These are phyloP conservation scores for Metschnikowia anglica DNA, from an alignment of 805 yeast species.

Conservation along the genomic window DNA sequence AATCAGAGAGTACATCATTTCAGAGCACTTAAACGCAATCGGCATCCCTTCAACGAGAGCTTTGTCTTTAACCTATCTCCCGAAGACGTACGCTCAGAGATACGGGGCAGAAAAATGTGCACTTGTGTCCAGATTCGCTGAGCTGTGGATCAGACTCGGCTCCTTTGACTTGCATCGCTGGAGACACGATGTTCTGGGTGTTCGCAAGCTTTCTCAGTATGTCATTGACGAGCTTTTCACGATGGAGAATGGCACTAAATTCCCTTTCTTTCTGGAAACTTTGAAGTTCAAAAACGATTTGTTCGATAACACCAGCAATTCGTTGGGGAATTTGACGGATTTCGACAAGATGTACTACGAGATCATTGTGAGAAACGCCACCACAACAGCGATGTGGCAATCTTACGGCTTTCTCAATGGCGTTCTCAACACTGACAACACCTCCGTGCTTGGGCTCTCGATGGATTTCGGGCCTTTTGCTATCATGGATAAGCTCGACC, in stretches of 20 bases:
- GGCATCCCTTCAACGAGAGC: constrained; percentile 90
- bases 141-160: constrained; percentile 85
- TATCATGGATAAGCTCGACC: constrained; percentile 81
- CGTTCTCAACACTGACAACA: constrained; percentile 91
- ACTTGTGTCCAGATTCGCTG: constrained; percentile 78
- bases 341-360: constrained; percentile 75
- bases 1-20: constrained; percentile 80
- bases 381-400: constrained; percentile 81
- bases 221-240: constrained; percentile 65
- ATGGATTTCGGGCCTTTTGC: constrained; percentile 96
- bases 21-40: constrained; percentile 76
- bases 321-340: constrained; percentile 44
- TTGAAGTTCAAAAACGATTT: constrained; percentile 23
- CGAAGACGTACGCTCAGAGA: constrained; percentile 75
- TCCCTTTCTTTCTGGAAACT: constrained; percentile 29
- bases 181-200: constrained; percentile 65
- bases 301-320: constrained; percentile 19
- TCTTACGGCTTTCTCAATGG: constrained; percentile 92
- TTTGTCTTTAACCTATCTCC: constrained; percentile 65
- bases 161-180: constrained; percentile 79
- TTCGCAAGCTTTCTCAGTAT: constrained; percentile 66
- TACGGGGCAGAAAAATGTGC: constrained; percentile 78
- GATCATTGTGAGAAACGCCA: constrained; percentile 71
- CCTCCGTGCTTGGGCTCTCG: constrained; percentile 82
- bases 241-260: constrained; percentile 25